These are phyloP conservation scores for Fusarium avenaceum DNA, from an alignment of 2,329 filamentous ascomycete genomes.

Conservation along the genomic window DNA sequence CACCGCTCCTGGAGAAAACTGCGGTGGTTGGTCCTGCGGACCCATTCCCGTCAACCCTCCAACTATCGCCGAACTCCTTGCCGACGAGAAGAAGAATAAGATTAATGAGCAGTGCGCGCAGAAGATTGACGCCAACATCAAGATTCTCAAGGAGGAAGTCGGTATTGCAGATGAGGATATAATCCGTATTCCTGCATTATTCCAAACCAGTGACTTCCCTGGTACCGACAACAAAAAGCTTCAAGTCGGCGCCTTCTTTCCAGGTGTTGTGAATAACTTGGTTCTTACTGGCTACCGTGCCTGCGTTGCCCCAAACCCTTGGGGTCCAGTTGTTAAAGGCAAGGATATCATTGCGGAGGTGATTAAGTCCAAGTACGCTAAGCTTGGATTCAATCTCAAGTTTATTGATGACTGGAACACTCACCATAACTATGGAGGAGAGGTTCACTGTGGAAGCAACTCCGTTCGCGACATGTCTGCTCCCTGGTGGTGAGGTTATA, in stretches of 20 bases:
- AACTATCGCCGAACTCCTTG: neutral
- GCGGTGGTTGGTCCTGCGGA: neutral
- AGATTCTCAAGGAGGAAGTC: neutral
- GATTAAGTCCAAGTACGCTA: neutral
- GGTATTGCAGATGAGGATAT: neutral
- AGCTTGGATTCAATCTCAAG: neutral
- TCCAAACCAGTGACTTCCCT: fast-evolving
- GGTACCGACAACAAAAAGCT: fast-evolving
- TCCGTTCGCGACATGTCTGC: neutral
- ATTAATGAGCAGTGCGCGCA: neutral
- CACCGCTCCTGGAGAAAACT: neutral
- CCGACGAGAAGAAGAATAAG: neutral
- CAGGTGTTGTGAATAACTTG: conserved; percentile 1
- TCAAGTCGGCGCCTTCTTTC: neutral
- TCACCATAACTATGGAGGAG: neutral
- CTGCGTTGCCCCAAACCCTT: neutral
- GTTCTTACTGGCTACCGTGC: conserved; percentile 1
- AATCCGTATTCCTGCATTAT: conserved; percentile 2
- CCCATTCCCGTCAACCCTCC: neutral
- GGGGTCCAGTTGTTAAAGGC: neutral
- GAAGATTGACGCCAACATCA: neutral
- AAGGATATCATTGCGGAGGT: neutral
- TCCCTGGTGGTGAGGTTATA: neutral
- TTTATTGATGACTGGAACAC: conserved; percentile 6
- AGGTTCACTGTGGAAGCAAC: conserved; percentile 11